Evolutionary conservation across 345 rosid genomes (phyloP), one percentile per base, ranked within the genome.

Genomic region (Populus davidiana): DNA sequence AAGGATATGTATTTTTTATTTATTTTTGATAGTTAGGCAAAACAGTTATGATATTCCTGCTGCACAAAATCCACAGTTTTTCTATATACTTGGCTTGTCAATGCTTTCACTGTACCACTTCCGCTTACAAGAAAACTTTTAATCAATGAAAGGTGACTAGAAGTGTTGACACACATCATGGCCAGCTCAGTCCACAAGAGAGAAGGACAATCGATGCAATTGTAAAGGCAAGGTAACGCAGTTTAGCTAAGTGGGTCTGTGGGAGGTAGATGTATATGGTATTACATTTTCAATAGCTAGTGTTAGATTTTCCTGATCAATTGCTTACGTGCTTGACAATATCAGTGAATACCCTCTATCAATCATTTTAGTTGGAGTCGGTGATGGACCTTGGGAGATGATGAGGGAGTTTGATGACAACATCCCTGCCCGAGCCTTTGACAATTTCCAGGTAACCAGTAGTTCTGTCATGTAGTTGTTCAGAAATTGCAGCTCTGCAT

Each of bases 371-470:
- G 98, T 96, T 0, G 99, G 99, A 69, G 98, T 96, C 1, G 99
- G 99, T 31, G 99, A 96, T 83, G 99, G 99, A 17, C 99, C 99
- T 35, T 96, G 99, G 99, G 98, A 96, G 79, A 91, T 89, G 88
- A 96, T 96, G 99, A 85, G 86, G 77, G 97, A 96, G 82, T 96
- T 96, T 50, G 98, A 94, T 69, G 99, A 96, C 77, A 96, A 96
- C 80, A 96, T 96, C 49, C 98, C 99, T 75, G 78, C 97, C 67
- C 85, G 99, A 83, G 98, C 88, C 18, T 96, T 96, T 33, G 99
- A 96, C 71, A 94, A 96, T 85, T 96, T 96, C 87, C 99, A 96
- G 92, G 99, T 90, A 75, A 68, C 16, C 73, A 27, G 59, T 49
- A 23, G 41, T 69, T 27, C 27, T 43, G 12, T 64, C 63, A 1